Evolutionary conservation across 306 rosid genomes (phyloP).

Genomic region (Morella rubra): DNA sequence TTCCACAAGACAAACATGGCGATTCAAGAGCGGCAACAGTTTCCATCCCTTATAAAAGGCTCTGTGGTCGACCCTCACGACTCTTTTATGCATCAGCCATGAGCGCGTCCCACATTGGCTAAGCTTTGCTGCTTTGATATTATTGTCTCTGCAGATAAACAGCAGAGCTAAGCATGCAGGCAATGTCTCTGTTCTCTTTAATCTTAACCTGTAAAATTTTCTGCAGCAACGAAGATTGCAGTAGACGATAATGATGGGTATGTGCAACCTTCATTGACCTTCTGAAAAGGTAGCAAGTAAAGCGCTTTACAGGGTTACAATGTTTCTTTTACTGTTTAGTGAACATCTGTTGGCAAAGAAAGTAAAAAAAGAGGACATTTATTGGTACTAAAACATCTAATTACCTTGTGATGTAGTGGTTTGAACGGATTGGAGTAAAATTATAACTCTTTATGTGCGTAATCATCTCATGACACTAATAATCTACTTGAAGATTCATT

Average conservation of each 20-base stretch:
- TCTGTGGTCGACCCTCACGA: neutral
- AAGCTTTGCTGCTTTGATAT: neutral
- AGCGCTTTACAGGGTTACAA: neutral
- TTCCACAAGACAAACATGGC: constrained; percentile 40
- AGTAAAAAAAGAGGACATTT: too few species aligned
- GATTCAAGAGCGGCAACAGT: constrained; percentile 23
- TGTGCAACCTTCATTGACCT: constrained; percentile 42
- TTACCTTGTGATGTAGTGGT: neutral
- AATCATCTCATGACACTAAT: neutral
- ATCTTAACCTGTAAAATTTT: constrained; percentile 26
- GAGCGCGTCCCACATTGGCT: neutral
- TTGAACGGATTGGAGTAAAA: neutral
- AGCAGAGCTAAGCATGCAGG: constrained; percentile 18
- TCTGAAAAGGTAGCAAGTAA: constrained; percentile 22
- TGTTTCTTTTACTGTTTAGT: too few species aligned
- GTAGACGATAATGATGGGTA: constrained; percentile 39
- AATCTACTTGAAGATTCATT: neutral
- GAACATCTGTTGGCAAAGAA: too few species aligned
- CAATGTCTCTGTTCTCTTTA: constrained; percentile 9
- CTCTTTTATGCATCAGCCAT: constrained; percentile 3
- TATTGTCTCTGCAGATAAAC: constrained; percentile 1
- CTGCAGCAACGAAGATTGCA: constrained; percentile 31
- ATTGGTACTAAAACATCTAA: too few species aligned
- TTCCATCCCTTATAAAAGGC: constrained; percentile 19
- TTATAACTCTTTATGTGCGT: neutral